Evolutionary conservation across 2,329 filamentous ascomycete species (phyloP).

Genomic region (Ophidiomyces ophidiicola): DNA sequence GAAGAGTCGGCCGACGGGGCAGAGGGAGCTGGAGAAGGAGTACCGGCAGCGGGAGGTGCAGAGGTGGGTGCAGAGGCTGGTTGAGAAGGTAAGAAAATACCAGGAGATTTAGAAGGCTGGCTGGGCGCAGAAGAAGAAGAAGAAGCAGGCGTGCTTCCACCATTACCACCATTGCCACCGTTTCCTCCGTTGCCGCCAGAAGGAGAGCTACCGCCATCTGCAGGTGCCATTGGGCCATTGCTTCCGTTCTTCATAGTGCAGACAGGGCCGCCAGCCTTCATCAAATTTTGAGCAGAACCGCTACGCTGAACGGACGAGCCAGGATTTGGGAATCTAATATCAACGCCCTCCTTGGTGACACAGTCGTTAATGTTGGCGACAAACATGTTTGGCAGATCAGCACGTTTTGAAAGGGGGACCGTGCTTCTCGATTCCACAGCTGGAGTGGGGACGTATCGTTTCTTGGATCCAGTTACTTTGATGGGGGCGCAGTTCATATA

Average conservation of each 20-base stretch:
- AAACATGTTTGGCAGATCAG: slow-evolving; percentile 60
- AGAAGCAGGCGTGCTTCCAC: slow-evolving; percentile 9
- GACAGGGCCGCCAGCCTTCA: slow-evolving; percentile 21
- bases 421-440: slow-evolving; percentile 9
- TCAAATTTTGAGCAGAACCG: slow-evolving; percentile 31
- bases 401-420: slow-evolving; percentile 40
- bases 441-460: slow-evolving; percentile 21
- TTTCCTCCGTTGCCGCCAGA: slow-evolving; percentile 18
- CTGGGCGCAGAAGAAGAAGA: not conserved
- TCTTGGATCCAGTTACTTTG: slow-evolving; percentile 44
- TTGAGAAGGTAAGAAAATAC: slow-evolving; percentile 3
- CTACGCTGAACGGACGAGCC: slow-evolving; percentile 46
- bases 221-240: slow-evolving; percentile 22
- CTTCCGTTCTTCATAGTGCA: slow-evolving; percentile 21
- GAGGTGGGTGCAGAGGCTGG: not conserved
- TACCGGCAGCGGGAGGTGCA: not conserved
- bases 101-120: slow-evolving; percentile 4
- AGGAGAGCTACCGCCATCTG: slow-evolving; percentile 22
- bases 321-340: slow-evolving; percentile 57
- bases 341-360: slow-evolving; percentile 40
- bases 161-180: slow-evolving; percentile 19
- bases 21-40: slow-evolving; percentile 16
- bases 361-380: slow-evolving; percentile 59
- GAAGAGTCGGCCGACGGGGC: slow-evolving; percentile 15
- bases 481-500: slow-evolving; percentile 93